Evolutionary conservation across 2,329 filamentous ascomycete genomes (phyloP).

Genomic region (Fusarium annulatum): DNA sequence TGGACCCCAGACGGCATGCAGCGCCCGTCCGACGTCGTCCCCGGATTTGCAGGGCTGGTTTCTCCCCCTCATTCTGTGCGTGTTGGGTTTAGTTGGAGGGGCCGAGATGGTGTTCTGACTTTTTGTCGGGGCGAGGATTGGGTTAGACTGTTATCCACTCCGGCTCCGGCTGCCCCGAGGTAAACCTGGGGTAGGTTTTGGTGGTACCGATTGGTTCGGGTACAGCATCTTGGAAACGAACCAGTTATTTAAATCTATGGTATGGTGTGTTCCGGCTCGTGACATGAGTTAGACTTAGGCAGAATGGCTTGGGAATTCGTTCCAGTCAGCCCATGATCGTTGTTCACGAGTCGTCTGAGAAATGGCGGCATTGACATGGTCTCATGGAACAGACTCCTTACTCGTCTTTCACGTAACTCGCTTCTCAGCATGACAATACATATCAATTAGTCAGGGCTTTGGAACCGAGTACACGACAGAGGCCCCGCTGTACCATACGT

Average conservation of each 20-base stretch:
- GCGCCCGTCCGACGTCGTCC: slow-evolving; percentile 34
- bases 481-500: too few species aligned
- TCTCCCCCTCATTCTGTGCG: slow-evolving; percentile 1
- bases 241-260: background rate
- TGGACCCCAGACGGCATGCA: slow-evolving; percentile 17
- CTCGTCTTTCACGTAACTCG: background rate
- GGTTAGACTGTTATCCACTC: slow-evolving; percentile 5
- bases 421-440: too few species aligned
- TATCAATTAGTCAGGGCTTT: too few species aligned
- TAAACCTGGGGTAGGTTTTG: slow-evolving; percentile 14
- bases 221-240: background rate
- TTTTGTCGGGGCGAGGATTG: background rate
- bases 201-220: background rate
- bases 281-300: background rate
- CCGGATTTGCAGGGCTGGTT: slow-evolving; percentile 27
- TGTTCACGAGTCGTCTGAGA: background rate
- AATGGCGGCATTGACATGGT: background rate
- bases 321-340: background rate
- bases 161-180: slow-evolving; percentile 32
- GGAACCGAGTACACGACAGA: too few species aligned
- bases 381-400: background rate
- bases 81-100: background rate
- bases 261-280: background rate
- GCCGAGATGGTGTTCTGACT: slow-evolving; percentile 17
- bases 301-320: background rate